Base-by-base conservation (phyloP, 2,329 filamentous ascomycete genomes). In the Exophiala dermatitidis region DNA sequence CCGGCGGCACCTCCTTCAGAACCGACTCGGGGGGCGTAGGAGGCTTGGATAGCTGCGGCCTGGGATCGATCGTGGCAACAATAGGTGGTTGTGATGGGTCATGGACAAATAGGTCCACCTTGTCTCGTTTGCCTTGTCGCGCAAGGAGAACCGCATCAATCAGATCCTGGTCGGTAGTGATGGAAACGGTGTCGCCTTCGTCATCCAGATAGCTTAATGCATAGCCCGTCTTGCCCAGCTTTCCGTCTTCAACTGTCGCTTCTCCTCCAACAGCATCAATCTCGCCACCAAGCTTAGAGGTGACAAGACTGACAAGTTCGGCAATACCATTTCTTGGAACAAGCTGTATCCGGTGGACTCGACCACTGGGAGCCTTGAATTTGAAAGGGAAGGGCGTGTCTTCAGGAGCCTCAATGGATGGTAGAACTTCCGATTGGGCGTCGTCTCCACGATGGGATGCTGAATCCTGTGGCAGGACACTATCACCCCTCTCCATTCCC, bases 91-190 rank as follows among this genome's bases (percentile, higher is more conserved):
- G 86, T 59, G 90, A 83, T 0, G 91, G 90, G 64, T 98, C 87
- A 68, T 98, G 93, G 8, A 97, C 90, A 64, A 95, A 97, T 10
- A 98, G 79, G 65, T 98, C 93, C 19, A 98, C 93, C 77, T 98
- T 98, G 63, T 97, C 93, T 43, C 83, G 84, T 62, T 77, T 82
- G 43, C 81, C 79, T 54, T 86, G 83, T 56, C 88, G 85, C 3
- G 91, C 88, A 30, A 97, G 79, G 19, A 84, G 77, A 61, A 98
- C 88, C 1, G 93, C 90, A 71, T 98, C 93, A 1, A 93, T 73
- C 40, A 98, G 79, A 67, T 98, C 93, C 60, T 91, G 85, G 66
- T 97, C 90, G 0, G 91, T 95, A 7, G 93, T 98, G 68, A 98
- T 95, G 38, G 90, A 95, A 10, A 98, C 90, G 0, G 88, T 90